Base-by-base conservation (phyloP, 2,329 filamentous ascomycete genomes). In the Botrytis cinerea region DNA sequence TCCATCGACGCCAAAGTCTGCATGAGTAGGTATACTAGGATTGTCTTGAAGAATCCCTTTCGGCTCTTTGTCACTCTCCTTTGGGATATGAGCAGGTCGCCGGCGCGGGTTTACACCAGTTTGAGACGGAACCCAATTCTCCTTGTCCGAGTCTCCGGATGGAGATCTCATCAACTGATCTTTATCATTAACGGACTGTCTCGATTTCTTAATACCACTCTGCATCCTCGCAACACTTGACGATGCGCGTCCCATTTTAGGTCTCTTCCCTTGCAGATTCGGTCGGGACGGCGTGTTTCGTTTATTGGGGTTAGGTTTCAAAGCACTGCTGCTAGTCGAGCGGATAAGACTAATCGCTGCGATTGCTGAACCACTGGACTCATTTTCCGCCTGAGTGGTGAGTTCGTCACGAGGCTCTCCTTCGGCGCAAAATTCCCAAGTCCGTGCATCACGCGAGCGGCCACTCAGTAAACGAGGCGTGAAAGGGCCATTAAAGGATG, bases 381-480 rank as follows among this genome's bases (percentile, higher is more conserved):
- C 93, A 77, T 93, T 90, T 82, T 95, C 92, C 16, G 93, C 92
- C 77, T 93, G 92, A n/a, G 89, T 88, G 35, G 91, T 94, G 72
- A 97, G 84, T 77, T 94, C 92, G 79, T 94, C 93, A 61, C 92
- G 90, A 70, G 88, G 86, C 77, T 96, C 93, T 12, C 91, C 90
- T 80, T 97, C 93, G 79, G 93, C 95, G 84, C 93, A 95, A 73
- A 94, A 94, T 80, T 97, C 93, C 95, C 95, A 98, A 10, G 92
- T 93, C 69, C 94, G 90, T 28, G 94, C 93, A 81, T 98, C 93
- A 72, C 93, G 90, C 73, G 95, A 97, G 73, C 95, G 89, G 72
- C 93, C 93, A 73, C 91, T 90, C 48, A 84, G 84, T 28, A 91
- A 84, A 51, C 85, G 85, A 32, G 87, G 88, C 40, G 87, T 86